Evolutionary conservation across 78 protist genomes (phyloP).

Genomic region (Tieghemostelium lacteum): DNA sequence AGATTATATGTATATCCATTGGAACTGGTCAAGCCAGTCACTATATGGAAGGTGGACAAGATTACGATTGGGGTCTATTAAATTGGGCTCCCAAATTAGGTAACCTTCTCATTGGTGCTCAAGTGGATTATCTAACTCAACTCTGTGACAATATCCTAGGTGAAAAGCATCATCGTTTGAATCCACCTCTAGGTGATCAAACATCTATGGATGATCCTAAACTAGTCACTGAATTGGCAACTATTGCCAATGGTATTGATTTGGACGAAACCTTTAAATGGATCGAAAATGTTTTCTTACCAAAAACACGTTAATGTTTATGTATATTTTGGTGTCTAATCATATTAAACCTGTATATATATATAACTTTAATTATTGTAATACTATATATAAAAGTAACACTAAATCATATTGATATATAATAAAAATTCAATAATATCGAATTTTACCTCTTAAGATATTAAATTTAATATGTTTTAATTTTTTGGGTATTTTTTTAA

Average conservation of each 20-base stretch:
- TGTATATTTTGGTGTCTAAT: too few species aligned
- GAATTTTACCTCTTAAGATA: too few species aligned
- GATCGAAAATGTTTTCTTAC: constrained; percentile 62
- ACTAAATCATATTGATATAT: too few species aligned
- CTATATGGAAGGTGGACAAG: constrained; percentile 71
- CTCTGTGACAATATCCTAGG: constrained; percentile 56
- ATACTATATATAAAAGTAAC: too few species aligned
- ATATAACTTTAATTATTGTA: too few species aligned
- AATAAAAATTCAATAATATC: too few species aligned
- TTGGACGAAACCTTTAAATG: constrained; percentile 30
- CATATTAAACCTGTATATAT: too few species aligned
- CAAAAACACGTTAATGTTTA: too few species aligned
- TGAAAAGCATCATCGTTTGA: constrained; percentile 31
- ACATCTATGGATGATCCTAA: constrained; percentile 77
- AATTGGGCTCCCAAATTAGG: constrained; percentile 71
- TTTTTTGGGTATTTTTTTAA: too few species aligned
- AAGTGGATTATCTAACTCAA: constrained; percentile 59
- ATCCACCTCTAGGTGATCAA: constrained; percentile 39
- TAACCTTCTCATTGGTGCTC: constrained; percentile 69
- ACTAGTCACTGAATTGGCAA: constrained; percentile 59
- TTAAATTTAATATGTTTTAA: too few species aligned
- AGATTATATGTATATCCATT: constrained; percentile 52
- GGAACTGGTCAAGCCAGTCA: constrained; percentile 56
- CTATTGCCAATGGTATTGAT: constrained; percentile 48
- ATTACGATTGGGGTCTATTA: constrained; percentile 56